A percentile compares a stretch with the other conserved stretches of the same genome.
phyloP scores from a whole-genome alignment of 2,329 filamentous ascomycete genomes.

The Ophidiomyces ophidiicola region DNA sequence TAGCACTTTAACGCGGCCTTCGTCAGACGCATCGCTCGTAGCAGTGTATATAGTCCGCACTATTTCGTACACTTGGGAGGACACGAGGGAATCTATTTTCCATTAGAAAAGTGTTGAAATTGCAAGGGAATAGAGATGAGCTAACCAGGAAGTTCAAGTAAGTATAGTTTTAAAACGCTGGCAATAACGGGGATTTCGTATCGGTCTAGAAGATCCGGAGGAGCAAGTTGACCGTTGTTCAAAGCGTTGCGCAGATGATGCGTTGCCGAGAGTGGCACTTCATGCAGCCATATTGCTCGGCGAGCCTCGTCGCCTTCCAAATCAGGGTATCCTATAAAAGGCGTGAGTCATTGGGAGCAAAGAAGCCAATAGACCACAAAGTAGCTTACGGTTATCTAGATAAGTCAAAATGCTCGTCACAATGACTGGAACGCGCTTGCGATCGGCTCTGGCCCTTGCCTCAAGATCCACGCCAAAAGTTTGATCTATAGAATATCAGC shows the following conservation, averaged over 20 bases:
- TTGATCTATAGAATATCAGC: constrained; percentile 57
- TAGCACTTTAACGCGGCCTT: constrained; percentile 73
- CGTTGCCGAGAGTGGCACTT: constrained; percentile 72
- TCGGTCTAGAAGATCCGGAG: constrained; percentile 63
- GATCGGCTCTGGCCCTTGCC: constrained; percentile 78
- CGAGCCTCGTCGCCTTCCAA: constrained; percentile 91
- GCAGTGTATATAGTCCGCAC: constrained; percentile 92
- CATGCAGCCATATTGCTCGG: constrained; percentile 83
- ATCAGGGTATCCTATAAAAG: constrained; percentile 65
- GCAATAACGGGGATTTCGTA: constrained; percentile 93
- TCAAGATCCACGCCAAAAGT: constrained; percentile 98
- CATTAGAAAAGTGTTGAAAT: too few species aligned
- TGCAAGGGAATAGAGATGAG: too few species aligned
- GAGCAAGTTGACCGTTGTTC: constrained; percentile 74
- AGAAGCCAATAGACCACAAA: not conserved
- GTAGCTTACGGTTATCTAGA: constrained; percentile 60
- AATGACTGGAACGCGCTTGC: constrained; percentile 86
- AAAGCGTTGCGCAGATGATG: constrained; percentile 72
- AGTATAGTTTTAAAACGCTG: constrained; percentile 82
- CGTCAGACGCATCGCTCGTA: constrained; percentile 61
- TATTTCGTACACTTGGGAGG: constrained; percentile 96
- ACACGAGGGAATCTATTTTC: constrained; percentile 85
- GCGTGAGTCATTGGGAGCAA: not conserved
- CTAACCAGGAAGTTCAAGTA: constrained; percentile 79
- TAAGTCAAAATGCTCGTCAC: constrained; percentile 90